Evolutionary conservation across 768 basidiomycete genomes (phyloP).

Genomic region (Termitomyces sp.): DNA sequence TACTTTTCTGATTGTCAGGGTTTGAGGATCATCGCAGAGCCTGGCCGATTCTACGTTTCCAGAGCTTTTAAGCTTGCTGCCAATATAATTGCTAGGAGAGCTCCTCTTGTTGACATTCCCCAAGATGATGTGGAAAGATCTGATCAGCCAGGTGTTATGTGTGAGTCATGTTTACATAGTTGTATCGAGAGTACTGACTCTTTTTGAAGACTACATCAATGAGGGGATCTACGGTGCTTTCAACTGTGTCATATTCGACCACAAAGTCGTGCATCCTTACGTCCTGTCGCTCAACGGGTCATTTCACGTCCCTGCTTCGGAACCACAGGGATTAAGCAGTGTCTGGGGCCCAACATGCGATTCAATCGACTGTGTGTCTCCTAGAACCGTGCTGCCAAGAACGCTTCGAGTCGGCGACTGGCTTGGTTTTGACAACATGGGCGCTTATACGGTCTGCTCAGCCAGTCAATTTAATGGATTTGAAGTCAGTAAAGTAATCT

Average conservation of each 20-base stretch:
- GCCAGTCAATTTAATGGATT: conserved; percentile 96
- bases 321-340: conserved; percentile 49
- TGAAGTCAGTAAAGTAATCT: conserved; percentile 70
- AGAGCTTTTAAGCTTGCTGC: conserved; percentile 89
- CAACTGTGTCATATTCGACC: conserved; percentile 97
- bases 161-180: conserved; percentile 44
- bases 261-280: conserved; percentile 81
- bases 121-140: conserved; percentile 22
- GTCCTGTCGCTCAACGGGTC: conserved; percentile 68
- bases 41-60: conserved; percentile 91
- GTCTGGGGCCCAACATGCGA: conserved; percentile 99
- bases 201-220: conserved; percentile 87
- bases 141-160: conserved; percentile 69
- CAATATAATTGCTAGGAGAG: conserved; percentile 88
- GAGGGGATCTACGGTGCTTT: conserved; percentile 97
- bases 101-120: conserved; percentile 36
- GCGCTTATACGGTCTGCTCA: conserved; percentile 95
- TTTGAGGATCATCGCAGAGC: conserved; percentile 91
- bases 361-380: conserved; percentile 88
- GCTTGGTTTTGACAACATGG: conserved; percentile 96
- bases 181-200: background rate
- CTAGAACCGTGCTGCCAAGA: conserved; percentile 52
- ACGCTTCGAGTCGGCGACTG: conserved; percentile 89
- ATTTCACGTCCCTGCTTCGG: conserved; percentile 46
- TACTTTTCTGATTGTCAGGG: conserved; percentile 74